Conservation (phyloP, 768 basidiomycete species). For the Hirschioporus abietinus region DNA sequence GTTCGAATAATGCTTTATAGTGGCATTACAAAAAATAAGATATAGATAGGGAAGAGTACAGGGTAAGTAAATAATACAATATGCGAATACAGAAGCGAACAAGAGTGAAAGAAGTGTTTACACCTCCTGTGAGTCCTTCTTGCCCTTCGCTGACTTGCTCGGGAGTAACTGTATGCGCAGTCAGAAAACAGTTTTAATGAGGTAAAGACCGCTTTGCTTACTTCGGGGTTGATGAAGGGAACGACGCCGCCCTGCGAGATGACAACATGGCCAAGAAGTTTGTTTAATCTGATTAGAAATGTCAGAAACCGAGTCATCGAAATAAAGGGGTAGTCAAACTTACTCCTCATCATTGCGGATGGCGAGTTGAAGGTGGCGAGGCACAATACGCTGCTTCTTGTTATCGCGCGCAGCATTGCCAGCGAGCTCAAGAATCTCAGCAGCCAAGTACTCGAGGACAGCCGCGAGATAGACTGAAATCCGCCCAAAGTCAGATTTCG, state of each 20-base stretch:
- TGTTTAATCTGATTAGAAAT: constrained; percentile 48
- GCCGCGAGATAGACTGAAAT: constrained; percentile 80
- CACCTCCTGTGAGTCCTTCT: constrained; percentile 46
- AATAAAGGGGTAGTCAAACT: constrained; percentile 15
- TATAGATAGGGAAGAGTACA: background rate
- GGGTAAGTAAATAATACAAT: constrained; percentile 7
- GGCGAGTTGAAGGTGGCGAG: constrained; percentile 87
- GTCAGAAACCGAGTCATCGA: background rate
- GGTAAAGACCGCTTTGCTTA: constrained; percentile 12
- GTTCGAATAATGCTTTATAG: background rate
- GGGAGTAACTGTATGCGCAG: constrained; percentile 33
- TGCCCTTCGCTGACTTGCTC: constrained; percentile 37
- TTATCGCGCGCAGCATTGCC: constrained; percentile 81
- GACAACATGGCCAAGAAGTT: constrained; percentile 78
- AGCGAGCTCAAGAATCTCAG: constrained; percentile 90
- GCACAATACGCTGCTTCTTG: constrained; percentile 93
- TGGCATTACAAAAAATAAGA: background rate
- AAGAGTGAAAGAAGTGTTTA: constrained; percentile 24
- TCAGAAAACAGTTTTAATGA: background rate
- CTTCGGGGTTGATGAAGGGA: constrained; percentile 56
- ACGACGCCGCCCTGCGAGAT: constrained; percentile 91
- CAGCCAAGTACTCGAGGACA: constrained; percentile 87
- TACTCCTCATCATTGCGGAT: constrained; percentile 89
- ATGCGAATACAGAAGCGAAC: constrained; percentile 6
- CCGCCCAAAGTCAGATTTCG: constrained; percentile 7